phyloP scores from a whole-genome alignment of 306 rosid genomes.

The Vachellia collinsii region DNA sequence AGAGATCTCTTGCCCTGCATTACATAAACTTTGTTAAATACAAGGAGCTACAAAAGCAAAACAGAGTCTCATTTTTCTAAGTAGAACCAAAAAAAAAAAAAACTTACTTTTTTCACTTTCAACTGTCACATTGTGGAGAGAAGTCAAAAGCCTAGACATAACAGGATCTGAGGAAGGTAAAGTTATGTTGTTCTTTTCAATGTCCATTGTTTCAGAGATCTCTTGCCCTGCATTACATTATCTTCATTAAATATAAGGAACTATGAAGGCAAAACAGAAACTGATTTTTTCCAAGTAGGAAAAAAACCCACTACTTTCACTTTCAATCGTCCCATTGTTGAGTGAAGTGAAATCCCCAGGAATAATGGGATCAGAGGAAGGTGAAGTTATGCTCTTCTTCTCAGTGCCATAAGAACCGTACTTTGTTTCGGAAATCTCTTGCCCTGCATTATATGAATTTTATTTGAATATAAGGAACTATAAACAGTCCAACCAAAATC shows the following conservation, averaged over 20 bases:
- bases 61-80: background rate
- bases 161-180: slow-evolving; percentile 37
- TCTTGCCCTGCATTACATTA: slow-evolving; percentile 24
- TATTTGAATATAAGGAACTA: background rate
- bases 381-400: slow-evolving; percentile 15
- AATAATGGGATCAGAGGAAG: slow-evolving; percentile 35
- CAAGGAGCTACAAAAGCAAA: background rate
- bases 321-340: slow-evolving; percentile 30
- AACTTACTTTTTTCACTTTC: background rate
- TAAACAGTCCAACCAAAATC: background rate
- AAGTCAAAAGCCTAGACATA: slow-evolving; percentile 27
- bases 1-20: slow-evolving; percentile 32
- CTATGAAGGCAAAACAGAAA: background rate
- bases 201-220: background rate
- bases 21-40: background rate
- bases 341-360: slow-evolving; percentile 32
- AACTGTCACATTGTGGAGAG: slow-evolving; percentile 30
- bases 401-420: background rate
- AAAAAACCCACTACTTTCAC: background rate
- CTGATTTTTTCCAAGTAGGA: background rate
- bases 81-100: background rate
- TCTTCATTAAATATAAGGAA: background rate
- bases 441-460: slow-evolving; percentile 9
- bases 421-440: slow-evolving; percentile 23
- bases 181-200: background rate